Conservation (phyloP, 345 rosid species). For the Chamaenerion angustifolium region DNA sequence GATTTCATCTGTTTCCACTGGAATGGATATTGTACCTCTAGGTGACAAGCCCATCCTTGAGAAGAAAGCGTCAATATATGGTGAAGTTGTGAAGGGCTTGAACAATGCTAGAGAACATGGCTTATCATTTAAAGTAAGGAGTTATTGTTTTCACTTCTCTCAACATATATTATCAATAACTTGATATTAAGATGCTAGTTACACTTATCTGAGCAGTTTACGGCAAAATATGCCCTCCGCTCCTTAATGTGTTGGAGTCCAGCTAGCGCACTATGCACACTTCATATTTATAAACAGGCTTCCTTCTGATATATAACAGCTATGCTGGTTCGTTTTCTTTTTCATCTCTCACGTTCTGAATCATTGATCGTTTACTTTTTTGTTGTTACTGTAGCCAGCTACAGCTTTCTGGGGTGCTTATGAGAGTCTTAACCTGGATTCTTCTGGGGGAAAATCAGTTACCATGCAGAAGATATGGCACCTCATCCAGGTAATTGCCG, state of each 20-base stretch:
- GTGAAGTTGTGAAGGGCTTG: constrained; percentile 68
- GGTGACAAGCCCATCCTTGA: constrained; percentile 53
- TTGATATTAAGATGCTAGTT: too few species aligned
- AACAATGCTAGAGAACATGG: constrained; percentile 76
- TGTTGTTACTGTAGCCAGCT: constrained; percentile 45
- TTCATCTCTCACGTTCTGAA: too few species aligned
- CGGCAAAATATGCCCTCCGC: too few species aligned
- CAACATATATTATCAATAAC: background rate
- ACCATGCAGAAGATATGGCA: constrained; percentile 96
- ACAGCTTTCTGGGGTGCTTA: constrained; percentile 66
- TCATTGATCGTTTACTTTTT: background rate
- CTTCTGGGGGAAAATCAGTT: constrained; percentile 82
- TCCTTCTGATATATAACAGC: background rate
- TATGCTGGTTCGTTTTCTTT: too few species aligned
- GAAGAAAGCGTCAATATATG: constrained; percentile 66
- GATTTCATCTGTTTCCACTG: constrained; percentile 35
- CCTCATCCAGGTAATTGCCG: constrained; percentile 59
- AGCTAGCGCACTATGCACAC: background rate
- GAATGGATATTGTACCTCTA: constrained; percentile 50
- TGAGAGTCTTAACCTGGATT: constrained; percentile 56
- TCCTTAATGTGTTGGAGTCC: background rate
- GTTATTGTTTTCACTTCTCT: background rate
- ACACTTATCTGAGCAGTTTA: too few species aligned
- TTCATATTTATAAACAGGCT: background rate
- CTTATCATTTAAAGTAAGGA: constrained; percentile 54